Base-by-base conservation (phyloP, 1,284 basidiomycete species). In the Irpex rosettiformis region DNA sequence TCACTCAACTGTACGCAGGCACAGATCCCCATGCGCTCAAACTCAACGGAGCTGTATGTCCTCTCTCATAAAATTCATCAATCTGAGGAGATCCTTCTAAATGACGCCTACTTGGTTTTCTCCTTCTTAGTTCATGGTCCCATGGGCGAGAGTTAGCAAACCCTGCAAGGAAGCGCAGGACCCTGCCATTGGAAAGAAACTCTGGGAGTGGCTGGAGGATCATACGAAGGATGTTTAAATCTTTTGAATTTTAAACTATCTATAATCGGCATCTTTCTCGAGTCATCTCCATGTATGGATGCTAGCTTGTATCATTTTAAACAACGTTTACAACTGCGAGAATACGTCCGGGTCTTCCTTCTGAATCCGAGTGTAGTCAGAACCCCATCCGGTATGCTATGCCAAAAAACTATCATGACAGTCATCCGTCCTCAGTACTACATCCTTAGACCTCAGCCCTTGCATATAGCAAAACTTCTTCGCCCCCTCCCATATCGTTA, bases 181-280 rank as follows among this genome's bases (percentile, higher is more conserved):
- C 45, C 67, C 66, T 5, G 64, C 64, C 13, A 52, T 69, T 1
- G 74, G 71, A 1, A 63, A 68, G 49, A 64, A 65, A 60, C 63
- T 79, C 2, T 79, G 74, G 75, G 60, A 61, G 1, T 76, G 72
- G 70, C 62, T 78, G 24, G 75, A 77, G 56, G 68, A 69, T 40
- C 68, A 78, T 52, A 65, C 68, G 11, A 65, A 66, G 18, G 63
- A 45, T 18, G 27, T 45, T 24, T 51, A 24, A 51, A 11, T 1
- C 21, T 4, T 18, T 3, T 22, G 11, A 16, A 10, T 10, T 37
- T 2, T 33, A 33, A 16, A 33, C 10, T 33, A 33, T 4, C 8
- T 33, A 33, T 33, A 33, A 2, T 45, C 13, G 42, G 11, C 11
- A 6, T 16, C 11, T 6, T 45, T 21, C 7, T 45, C 6, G 13